These are phyloP conservation scores for Rhizopus arrhizus DNA, from an alignment of 371 early-diverging fungal genomes.

Conservation along the genomic window DNA sequence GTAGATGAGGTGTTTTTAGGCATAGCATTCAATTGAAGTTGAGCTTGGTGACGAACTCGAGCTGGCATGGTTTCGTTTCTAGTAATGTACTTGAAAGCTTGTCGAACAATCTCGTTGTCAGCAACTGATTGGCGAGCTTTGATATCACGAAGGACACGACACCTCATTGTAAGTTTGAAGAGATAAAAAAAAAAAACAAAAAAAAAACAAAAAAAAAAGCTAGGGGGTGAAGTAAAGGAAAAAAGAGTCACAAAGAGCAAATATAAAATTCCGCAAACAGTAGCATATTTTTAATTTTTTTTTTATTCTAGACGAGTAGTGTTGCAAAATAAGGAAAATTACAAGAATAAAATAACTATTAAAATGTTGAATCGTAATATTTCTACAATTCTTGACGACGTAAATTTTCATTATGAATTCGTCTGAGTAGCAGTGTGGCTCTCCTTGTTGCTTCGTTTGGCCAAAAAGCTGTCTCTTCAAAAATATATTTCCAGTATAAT, in stretches of 20 bases:
- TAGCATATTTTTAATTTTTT: background rate
- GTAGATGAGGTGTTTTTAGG: constrained; percentile 74
- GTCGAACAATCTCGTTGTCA: constrained; percentile 72
- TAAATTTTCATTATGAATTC: too few relatives aligned
- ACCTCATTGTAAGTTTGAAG: constrained; percentile 38
- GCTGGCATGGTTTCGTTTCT: constrained; percentile 79
- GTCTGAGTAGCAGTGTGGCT: too few relatives aligned
- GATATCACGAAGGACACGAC: constrained; percentile 75
- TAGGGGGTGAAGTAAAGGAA: background rate
- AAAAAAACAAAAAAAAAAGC: background rate
- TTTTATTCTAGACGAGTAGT: background rate
- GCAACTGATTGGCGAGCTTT: constrained; percentile 73
- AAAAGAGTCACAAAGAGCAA: background rate
- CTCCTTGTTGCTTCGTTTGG: too few relatives aligned
- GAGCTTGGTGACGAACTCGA: constrained; percentile 82
- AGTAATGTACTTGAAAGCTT: constrained; percentile 79
- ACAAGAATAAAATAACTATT: too few relatives aligned
- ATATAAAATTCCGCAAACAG: background rate
- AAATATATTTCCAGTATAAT: too few relatives aligned
- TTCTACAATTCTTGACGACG: too few relatives aligned
- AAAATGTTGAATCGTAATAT: too few relatives aligned
- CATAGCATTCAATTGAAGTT: constrained; percentile 74
- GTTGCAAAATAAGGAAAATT: too few relatives aligned
- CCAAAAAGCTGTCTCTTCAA: too few relatives aligned
- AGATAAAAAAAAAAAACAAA: background rate